phyloP scores from a whole-genome alignment of 2,329 filamentous ascomycete genomes.

The Pezicula carpinea region DNA sequence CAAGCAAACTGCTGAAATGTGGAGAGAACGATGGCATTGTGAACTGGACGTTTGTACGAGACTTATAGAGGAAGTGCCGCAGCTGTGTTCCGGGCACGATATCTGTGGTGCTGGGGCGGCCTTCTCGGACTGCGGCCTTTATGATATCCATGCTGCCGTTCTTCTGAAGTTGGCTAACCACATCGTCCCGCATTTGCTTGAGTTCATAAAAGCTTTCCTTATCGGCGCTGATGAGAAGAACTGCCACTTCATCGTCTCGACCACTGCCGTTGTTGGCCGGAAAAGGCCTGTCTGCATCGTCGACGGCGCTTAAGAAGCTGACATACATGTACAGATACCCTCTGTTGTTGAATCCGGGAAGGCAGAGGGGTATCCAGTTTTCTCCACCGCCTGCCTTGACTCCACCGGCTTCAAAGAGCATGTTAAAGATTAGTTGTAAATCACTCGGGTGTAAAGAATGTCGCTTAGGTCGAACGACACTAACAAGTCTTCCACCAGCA shows the following conservation, averaged over 20 bases:
- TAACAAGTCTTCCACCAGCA: conserved; percentile 87
- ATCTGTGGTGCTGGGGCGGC: conserved; percentile 67
- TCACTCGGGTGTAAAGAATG: conserved; percentile 95
- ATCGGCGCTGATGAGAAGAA: conserved; percentile 87
- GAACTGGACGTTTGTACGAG: conserved; percentile 90
- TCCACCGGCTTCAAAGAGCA: conserved; percentile 93
- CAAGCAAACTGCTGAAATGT: conserved; percentile 55
- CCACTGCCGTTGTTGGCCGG: conserved; percentile 63
- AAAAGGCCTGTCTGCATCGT: conserved; percentile 50
- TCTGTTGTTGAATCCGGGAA: conserved; percentile 94
- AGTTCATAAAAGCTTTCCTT: conserved; percentile 92
- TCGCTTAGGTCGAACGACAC: conserved; percentile 87
- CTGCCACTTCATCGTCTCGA: conserved; percentile 75
- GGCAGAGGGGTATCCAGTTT: conserved; percentile 94
- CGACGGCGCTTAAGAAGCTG: conserved; percentile 74
- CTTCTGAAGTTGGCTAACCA: conserved; percentile 65
- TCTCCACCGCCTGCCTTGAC: conserved; percentile 91
- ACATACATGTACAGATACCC: conserved; percentile 99
- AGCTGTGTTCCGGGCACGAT: conserved; percentile 77
- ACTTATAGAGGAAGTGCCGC: conserved; percentile 95
- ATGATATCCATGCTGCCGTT: conserved; percentile 74
- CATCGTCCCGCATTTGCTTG: conserved; percentile 64
- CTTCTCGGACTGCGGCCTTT: conserved; percentile 61
- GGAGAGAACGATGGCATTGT: conserved; percentile 80
- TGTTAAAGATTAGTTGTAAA: conserved; percentile 95